These are phyloP conservation scores for Endocalyx cinctus DNA, from an alignment of 2,329 filamentous ascomycete species.

Conservation along the genomic window DNA sequence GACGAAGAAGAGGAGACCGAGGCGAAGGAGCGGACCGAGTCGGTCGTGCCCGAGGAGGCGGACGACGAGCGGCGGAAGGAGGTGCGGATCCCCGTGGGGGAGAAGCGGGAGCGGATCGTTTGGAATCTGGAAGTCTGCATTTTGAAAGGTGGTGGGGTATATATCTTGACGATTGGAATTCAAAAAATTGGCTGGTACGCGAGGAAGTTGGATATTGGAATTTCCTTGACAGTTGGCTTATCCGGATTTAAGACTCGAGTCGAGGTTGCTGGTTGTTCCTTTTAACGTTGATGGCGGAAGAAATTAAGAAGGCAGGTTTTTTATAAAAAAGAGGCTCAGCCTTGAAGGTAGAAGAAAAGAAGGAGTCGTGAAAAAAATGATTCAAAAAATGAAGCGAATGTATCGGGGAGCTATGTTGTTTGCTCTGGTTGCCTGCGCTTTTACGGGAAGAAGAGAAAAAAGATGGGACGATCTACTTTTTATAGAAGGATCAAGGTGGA, in stretches of 20 bases:
- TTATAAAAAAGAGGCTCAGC: conserved; percentile 30
- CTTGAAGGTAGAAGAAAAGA: conserved; percentile 18
- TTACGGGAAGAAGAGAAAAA: too few species aligned
- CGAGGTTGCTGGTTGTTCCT: conserved; percentile 1
- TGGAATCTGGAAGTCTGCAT: conserved; percentile 49
- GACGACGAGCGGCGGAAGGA: conserved; percentile 50
- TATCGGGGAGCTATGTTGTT: conserved; percentile 15
- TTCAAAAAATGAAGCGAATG: too few species aligned
- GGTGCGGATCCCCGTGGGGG: conserved; percentile 42
- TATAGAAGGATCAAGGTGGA: conserved; percentile 10
- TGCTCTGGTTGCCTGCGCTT: too few species aligned
- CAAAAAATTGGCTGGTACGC: too few species aligned
- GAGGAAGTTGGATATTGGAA: too few species aligned
- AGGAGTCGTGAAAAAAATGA: conserved; percentile 11
- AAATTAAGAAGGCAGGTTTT: too few species aligned
- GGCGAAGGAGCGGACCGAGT: conserved; percentile 35
- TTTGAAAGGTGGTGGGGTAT: conserved; percentile 17
- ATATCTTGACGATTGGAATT: too few species aligned
- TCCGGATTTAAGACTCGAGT: too few species aligned
- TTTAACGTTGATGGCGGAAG: too few species aligned
- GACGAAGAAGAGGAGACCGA: conserved; percentile 42
- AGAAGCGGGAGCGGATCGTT: conserved; percentile 46
- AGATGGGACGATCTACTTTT: conserved; percentile 26
- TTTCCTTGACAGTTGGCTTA: too few species aligned
- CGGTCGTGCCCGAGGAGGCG: conserved; percentile 37